phyloP scores from a whole-genome alignment of 208 protist species.

The Acanthamoeba triangularis region DNA sequence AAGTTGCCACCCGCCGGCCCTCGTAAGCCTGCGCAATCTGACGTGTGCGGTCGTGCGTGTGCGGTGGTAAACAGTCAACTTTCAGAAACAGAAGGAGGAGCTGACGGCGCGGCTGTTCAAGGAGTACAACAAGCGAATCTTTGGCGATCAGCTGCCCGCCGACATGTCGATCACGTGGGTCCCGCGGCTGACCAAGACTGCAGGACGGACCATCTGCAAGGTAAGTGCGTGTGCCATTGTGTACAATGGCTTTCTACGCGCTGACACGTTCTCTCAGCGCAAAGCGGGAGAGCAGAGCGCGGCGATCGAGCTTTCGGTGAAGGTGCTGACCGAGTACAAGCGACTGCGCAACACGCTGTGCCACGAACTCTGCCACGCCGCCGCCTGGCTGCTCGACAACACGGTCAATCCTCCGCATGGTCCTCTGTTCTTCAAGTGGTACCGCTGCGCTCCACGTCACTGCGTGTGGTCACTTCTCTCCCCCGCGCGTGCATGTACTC shows the following conservation, averaged over 20 bases:
- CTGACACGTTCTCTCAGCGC: neutral
- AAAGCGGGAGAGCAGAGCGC: constrained; percentile 14
- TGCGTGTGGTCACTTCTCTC: neutral
- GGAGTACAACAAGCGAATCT: constrained; percentile 48
- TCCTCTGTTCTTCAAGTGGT: constrained; percentile 65
- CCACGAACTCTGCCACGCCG: constrained; percentile 63
- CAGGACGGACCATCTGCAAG: constrained; percentile 47
- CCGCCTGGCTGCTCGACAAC: constrained; percentile 69
- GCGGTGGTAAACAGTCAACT: neutral
- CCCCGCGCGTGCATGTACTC: too few species aligned
- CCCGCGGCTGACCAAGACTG: constrained; percentile 51
- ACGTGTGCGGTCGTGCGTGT: neutral
- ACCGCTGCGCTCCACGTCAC: neutral
- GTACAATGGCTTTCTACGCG: neutral
- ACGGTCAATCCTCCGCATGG: constrained; percentile 26
- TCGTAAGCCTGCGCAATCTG: neutral
- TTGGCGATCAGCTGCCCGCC: constrained; percentile 13
- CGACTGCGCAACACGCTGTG: constrained; percentile 59
- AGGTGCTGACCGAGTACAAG: constrained; percentile 63
- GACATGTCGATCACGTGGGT: constrained; percentile 64
- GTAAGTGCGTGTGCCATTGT: neutral
- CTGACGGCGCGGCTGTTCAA: constrained; percentile 27
- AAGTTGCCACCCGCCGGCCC: neutral
- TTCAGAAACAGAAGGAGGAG: constrained; percentile 62
- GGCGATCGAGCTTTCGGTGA: constrained; percentile 53